Evolutionary conservation across 139 green algal genomes (phyloP), one percentile per base, ranked within the genome.

Genomic region (Astrephomene gubernaculifera): DNA sequence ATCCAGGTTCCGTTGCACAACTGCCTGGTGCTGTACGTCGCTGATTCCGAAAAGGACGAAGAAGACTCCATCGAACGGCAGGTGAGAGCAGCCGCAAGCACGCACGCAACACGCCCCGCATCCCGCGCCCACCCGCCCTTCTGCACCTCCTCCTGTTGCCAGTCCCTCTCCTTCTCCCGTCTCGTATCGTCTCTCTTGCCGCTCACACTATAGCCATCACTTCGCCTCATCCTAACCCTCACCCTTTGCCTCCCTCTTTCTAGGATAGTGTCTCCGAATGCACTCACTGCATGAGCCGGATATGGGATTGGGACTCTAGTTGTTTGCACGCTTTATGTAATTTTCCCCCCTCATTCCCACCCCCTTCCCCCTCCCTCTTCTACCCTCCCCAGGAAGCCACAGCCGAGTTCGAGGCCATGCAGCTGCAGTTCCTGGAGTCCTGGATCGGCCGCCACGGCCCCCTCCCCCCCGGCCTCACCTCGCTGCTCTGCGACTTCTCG

Each of bases 1-100:
- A 41, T 71, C 24, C 31, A 49, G 39, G n/a, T 64, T n/a, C 78
- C 78, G n/a, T 63, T 84, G 43, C 78, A 84, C 78, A 84, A 84
- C 78, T 84, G 78, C 78, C 61, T 84, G 43, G 9, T 38, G 61
- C 14, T 74, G 31, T 74, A 67, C 41, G 4, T 84, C 1, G 44
- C 19, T 17, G 76, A 83, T n/a, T n/a, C n/a, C n/a, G 76, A 41
- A 0, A 12, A 64, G 76, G n/a, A 82, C 31, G 38, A 29, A 1
- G 27, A 52, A 29, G 76, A 83, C 41, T 63, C 14, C 39, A 29
- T 83, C n/a, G 76, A 83, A 61, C 76, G 76, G 0, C 41, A 73
- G 60, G 76, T 83, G 29, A 3, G 70, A 39, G 22, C 2, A 10
- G n/a, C n/a, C n/a, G n/a, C n/a, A n/a, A n/a, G n/a, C n/a, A n/a